Evolutionary conservation across 2,329 filamentous ascomycete genomes (phyloP).

Genomic region (Gaeumannomyces sp.): DNA sequence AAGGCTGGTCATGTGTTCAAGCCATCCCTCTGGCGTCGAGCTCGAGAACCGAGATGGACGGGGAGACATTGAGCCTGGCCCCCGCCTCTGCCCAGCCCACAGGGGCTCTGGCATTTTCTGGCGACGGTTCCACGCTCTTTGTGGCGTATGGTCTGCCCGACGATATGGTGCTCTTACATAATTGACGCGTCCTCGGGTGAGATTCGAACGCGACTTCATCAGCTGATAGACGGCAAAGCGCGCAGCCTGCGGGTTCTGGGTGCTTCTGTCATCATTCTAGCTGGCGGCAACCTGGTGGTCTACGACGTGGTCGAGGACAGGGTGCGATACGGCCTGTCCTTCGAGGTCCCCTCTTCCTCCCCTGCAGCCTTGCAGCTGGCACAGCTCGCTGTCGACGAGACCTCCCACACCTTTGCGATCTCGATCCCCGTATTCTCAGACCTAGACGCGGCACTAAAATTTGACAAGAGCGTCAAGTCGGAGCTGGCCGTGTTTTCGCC

Average conservation of each 20-base stretch:
- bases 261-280: conserved; percentile 68
- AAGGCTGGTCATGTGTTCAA: conserved; percentile 17
- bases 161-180: conserved; percentile 62
- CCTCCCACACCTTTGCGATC: conserved; percentile 60
- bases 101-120: conserved; percentile 70
- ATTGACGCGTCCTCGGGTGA: conserved; percentile 66
- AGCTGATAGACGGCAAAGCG: conserved; percentile 59
- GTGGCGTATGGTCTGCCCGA: conserved; percentile 51
- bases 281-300: conserved; percentile 60
- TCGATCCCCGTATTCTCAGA: conserved; percentile 37
- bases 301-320: conserved; percentile 81
- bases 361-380: conserved; percentile 38
- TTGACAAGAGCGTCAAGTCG: conserved; percentile 32
- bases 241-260: conserved; percentile 66
- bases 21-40: conserved; percentile 43
- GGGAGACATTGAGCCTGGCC: conserved; percentile 18
- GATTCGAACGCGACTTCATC: conserved; percentile 60
- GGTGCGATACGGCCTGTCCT: conserved; percentile 58
- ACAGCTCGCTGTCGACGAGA: conserved; percentile 65
- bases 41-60: conserved; percentile 28
- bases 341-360: conserved; percentile 37
- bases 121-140: conserved; percentile 79
- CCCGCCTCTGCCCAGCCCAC: conserved; percentile 22
- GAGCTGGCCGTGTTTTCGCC: conserved; percentile 60
- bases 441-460: conserved; percentile 12